Base-by-base conservation (phyloP, 495 filamentous ascomycete genomes). In the Sabuloglossum arenarium region DNA sequence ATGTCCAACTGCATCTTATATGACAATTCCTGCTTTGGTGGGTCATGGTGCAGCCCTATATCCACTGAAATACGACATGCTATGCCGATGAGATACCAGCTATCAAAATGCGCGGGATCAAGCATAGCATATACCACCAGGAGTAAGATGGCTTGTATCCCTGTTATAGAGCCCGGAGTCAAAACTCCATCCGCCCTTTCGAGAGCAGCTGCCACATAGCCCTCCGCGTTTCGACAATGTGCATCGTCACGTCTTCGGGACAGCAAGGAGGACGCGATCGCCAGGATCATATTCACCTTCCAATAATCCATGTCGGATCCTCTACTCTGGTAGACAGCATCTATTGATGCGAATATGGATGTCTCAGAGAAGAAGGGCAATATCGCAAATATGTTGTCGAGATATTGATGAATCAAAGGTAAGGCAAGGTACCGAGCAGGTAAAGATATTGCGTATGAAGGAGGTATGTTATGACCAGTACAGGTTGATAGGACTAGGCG, bases 11-110 rank as follows among this genome's bases (percentile, higher is more conserved):
- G 77, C 11, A 79, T 69, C 51, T 76, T 75, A 54, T 82, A 75
- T 29, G 75, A 72, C 14, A 77, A 60, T 16, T 78, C 70, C 56
- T 79, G 79, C 43, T 77, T 70, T n/a, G 83, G 78, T 0, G 86
- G 84, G 56, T 94, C 88, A 65, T 94, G 87, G 64, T 95, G 90
- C 46, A 90, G 74, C 1, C 90, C 90, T 23, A 94, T 69, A 69
- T 97, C 90, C 31, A 94, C 74, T 63, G 86, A 81, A 23, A 83
- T 85, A 53, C 89, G 78, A 42, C 82, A 84, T 16, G 88, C 86
- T 63, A 89, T 85, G 27, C 88, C 90, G 54, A 94, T 82, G 53
- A 95, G 66, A 57, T 87, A 86, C 87, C 90, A 95, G 62, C 80
- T 84, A 56, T 91, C 85, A 64, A 94, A 93, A 64, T 88, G 88